Base-by-base conservation (phyloP, 768 basidiomycete genomes). In the Termitomyces sp. region DNA sequence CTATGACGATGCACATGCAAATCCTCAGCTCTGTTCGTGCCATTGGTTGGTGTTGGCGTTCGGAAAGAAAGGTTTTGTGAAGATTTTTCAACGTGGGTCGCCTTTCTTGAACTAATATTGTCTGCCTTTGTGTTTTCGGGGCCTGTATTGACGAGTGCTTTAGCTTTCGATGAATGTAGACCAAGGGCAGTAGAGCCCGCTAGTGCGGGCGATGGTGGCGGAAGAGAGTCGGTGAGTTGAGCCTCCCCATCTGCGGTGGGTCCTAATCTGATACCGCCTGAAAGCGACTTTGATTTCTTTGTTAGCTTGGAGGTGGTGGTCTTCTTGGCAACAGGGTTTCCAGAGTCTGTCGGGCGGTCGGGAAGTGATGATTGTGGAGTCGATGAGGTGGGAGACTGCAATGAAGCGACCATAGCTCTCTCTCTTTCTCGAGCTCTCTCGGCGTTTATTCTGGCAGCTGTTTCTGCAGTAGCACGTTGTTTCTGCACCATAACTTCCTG, bases 401-500 rank as follows among this genome's bases (percentile, higher is more conserved):
- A 53, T 39, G 64, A 45, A 15, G 57, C 35, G 7, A 18, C 54
- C 7, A 61, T 48, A 22, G 51, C 60, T 61, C 59, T 58, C 46
- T 58, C 55, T 57, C 55, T 69, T 61, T 68, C 66, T 44, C 70
- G 66, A 49, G 68, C 67, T 42, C 71, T 66, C 57, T 72, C 62
- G 18, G 70, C 67, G 36, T 63, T 67, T n/a, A 75, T 71, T 49
- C 63, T 69, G 13, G 66, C 58, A 7, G 69, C 72, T 40, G 70
- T 67, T 50, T 76, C 71, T 8, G 67, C 49, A 48, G 58, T 71
- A 11, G 67, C 69, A 36, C 68, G 75, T 45, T 66, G 70, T 61
- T 75, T 76, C 52, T 73, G 68, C 15, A 62, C 63, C 58, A 67
- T 66, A 4, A 77, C 57, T 54, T 72, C 66, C 59, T 71, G 68